A percentile compares a stretch with the other conserved stretches of the same genome.
Evolutionary conservation across 2,329 filamentous ascomycete species (phyloP).

Genomic region (Mycosphaerella arachidis): DNA sequence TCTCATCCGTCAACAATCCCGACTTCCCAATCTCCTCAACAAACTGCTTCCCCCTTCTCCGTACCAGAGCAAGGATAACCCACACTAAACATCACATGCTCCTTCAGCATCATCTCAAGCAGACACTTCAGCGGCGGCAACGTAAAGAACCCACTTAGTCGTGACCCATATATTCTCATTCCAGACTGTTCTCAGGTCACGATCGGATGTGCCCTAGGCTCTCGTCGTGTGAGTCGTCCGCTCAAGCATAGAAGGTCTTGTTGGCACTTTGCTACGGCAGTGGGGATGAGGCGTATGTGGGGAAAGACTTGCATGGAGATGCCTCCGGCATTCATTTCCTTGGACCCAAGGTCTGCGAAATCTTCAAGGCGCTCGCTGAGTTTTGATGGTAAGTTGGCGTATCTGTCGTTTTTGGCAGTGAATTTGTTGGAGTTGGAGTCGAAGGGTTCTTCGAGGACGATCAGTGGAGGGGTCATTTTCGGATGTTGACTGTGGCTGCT

Average conservation of each 20-base stretch:
- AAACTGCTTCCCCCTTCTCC: constrained; percentile 10
- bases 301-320: constrained; percentile 26
- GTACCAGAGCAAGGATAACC: constrained; percentile 9
- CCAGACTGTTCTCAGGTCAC: constrained; percentile 37
- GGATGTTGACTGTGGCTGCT: not conserved
- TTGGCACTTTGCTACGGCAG: constrained; percentile 15
- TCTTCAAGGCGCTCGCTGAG: constrained; percentile 4
- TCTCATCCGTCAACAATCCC: constrained; percentile 10
- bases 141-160: constrained; percentile 51
- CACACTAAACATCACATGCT: constrained; percentile 13
- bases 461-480: not conserved
- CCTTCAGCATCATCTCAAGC: not conserved
- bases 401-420: not conserved
- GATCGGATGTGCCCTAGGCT: constrained; percentile 29
- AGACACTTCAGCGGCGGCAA: constrained; percentile 43
- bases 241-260: constrained; percentile 48
- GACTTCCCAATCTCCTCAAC: constrained; percentile 4
- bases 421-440: constrained; percentile 3
- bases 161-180: constrained; percentile 54
- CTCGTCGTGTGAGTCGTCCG: constrained; percentile 32
- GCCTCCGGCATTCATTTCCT: constrained; percentile 23
- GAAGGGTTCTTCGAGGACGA: constrained; percentile 9
- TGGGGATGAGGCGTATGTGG: constrained; percentile 17
- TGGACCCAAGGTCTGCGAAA: constrained; percentile 14
- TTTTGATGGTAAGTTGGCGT: not conserved